Percentiles rank a stretch among this genome's conserved stretches.
Conservation (phyloP, 2,329 filamentous ascomycete genomes). For the Reticulascus tulasneorum region DNA sequence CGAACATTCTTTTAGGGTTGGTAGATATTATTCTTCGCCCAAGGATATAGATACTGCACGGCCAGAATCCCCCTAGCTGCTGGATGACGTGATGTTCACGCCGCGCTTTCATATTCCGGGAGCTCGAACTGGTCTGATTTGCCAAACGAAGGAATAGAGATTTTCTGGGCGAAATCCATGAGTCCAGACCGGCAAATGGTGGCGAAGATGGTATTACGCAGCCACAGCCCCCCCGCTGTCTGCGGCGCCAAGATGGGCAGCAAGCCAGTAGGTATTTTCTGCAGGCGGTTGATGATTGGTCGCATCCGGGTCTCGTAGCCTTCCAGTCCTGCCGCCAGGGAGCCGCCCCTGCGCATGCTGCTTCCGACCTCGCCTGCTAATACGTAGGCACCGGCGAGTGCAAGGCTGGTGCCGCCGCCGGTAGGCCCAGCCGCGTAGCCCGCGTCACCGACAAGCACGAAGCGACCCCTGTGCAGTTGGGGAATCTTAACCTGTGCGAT, state of each 20-base stretch:
- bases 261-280: too few relatives aligned
- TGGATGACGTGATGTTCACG: too few relatives aligned
- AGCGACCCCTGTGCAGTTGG: slow-evolving; percentile 38
- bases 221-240: slow-evolving; percentile 4
- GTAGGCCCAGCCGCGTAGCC: slow-evolving; percentile 42
- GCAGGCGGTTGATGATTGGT: slow-evolving; percentile 39
- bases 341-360: slow-evolving; percentile 15
- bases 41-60: too few relatives aligned
- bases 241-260: too few relatives aligned
- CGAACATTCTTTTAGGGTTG: too few relatives aligned
- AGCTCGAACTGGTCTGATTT: slow-evolving; percentile 1
- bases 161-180: slow-evolving; percentile 5
- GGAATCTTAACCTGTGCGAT: slow-evolving; percentile 41
- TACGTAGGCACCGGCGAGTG: slow-evolving; percentile 48
- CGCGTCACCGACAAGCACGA: slow-evolving; percentile 52
- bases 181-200: too few relatives aligned
- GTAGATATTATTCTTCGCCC: too few relatives aligned
- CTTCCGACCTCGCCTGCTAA: slow-evolving; percentile 49
- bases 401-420: slow-evolving; percentile 48
- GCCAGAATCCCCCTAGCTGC: too few relatives aligned
- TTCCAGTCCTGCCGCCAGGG: slow-evolving; percentile 35
- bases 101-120: slow-evolving; percentile 1
- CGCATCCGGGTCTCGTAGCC: slow-evolving; percentile 39
- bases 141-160: slow-evolving; percentile 6
- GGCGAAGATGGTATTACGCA: not conserved